Conservation (phyloP, 2,329 filamentous ascomycete species). For the Zymoseptoria crescenta region DNA sequence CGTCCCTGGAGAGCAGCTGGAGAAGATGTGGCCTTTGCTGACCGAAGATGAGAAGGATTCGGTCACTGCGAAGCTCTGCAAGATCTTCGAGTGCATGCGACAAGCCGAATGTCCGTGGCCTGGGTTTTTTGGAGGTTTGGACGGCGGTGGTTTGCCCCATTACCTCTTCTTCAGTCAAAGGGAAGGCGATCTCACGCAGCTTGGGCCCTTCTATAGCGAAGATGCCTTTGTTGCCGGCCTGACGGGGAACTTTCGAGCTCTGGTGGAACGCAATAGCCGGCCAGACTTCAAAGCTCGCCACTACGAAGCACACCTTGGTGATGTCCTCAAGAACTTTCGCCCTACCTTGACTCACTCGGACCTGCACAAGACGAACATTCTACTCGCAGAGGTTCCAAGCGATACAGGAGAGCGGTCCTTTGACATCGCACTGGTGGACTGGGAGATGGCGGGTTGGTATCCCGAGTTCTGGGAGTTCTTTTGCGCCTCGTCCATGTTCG, state of each 20-base stretch:
- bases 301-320: conserved; percentile 1
- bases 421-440: conserved; percentile 2
- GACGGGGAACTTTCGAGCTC: neutral
- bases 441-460: conserved; percentile 7
- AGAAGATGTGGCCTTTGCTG: conserved; percentile 1
- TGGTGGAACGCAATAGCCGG: neutral
- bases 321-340: neutral
- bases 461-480: conserved; percentile 7
- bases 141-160: neutral
- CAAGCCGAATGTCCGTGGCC: neutral
- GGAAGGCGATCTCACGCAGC: neutral
- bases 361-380: conserved; percentile 4
- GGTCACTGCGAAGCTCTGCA: neutral
- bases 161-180: conserved; percentile 1
- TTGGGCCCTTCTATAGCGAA: conserved; percentile 3
- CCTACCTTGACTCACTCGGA: conserved; percentile 4
- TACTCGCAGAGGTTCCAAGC: neutral
- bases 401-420: neutral
- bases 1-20: conserved; percentile 1
- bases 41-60: neutral
- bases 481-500: neutral
- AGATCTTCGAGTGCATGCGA: neutral
- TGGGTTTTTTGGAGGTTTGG: conserved; percentile 1
- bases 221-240: conserved; percentile 1
- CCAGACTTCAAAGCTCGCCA: neutral